These are phyloP conservation scores for Clonostachys sp. DNA, from an alignment of 2,329 filamentous ascomycete genomes.

Conservation along the genomic window DNA sequence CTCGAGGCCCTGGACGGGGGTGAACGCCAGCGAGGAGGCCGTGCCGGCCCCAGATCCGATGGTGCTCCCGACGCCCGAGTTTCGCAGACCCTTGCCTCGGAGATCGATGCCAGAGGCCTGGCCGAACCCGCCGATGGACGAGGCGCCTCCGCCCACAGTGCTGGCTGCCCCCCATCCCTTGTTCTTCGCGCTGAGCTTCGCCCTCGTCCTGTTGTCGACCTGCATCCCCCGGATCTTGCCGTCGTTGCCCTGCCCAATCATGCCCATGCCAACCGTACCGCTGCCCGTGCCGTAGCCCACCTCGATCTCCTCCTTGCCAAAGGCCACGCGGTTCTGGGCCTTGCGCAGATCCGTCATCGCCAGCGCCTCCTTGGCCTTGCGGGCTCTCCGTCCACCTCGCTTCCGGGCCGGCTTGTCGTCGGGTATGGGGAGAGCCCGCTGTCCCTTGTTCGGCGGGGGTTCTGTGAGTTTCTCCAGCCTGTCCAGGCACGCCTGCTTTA, in stretches of 20 bases:
- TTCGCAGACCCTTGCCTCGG: slow-evolving; percentile 72
- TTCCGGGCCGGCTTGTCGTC: slow-evolving; percentile 95
- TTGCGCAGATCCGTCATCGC: slow-evolving; percentile 97
- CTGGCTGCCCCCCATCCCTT: slow-evolving; percentile 86
- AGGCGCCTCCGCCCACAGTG: slow-evolving; percentile 62
- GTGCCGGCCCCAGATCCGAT: slow-evolving; percentile 61
- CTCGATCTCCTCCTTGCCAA: slow-evolving; percentile 93
- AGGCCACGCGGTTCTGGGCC: slow-evolving; percentile 92
- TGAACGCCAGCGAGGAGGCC: slow-evolving; percentile 85
- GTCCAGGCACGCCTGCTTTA: slow-evolving; percentile 78
- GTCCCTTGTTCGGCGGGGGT: slow-evolving; percentile 83
- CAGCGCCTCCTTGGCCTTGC: slow-evolving; percentile 93
- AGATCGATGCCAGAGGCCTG: slow-evolving; percentile 64
- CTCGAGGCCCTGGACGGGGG: slow-evolving; percentile 89
- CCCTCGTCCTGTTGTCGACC: slow-evolving; percentile 88
- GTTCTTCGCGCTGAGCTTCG: slow-evolving; percentile 91
- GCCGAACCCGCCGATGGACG: slow-evolving; percentile 76
- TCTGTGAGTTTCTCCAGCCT: slow-evolving; percentile 91
- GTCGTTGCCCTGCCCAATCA: slow-evolving; percentile 86
- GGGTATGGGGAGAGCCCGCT: slow-evolving; percentile 80
- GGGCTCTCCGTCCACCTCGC: slow-evolving; percentile 80
- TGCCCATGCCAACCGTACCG: slow-evolving; percentile 81
- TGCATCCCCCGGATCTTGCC: slow-evolving; percentile 86
- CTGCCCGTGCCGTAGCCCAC: slow-evolving; percentile 87
- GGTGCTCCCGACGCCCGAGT: slow-evolving; percentile 74